Evolutionary conservation across 2,329 filamentous ascomycete species (phyloP).

Genomic region (Orbilia blumenaviensis): DNA sequence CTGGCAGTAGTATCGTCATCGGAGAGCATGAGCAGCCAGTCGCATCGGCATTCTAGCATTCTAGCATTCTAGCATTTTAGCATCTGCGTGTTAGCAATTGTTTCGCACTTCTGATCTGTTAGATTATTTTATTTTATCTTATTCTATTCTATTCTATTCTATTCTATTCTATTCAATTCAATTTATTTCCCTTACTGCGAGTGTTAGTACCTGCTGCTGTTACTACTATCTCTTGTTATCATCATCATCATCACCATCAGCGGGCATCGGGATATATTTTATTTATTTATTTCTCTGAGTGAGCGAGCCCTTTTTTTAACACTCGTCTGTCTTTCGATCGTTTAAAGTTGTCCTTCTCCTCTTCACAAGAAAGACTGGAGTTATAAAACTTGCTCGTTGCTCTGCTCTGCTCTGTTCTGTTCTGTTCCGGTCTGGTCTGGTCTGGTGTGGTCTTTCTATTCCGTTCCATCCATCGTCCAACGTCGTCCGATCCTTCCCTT

Average conservation of each 20-base stretch:
- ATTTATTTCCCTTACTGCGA: too few relatives aligned
- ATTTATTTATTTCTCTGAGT: background rate
- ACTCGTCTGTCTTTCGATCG: background rate
- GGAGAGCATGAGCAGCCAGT: too few relatives aligned
- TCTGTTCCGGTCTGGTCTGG: background rate
- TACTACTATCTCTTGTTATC: too few relatives aligned
- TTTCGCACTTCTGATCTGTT: background rate
- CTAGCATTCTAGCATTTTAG: too few relatives aligned
- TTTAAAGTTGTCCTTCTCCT: too few relatives aligned
- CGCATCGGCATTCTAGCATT: too few relatives aligned
- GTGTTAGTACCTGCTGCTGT: background rate
- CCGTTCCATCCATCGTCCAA: background rate
- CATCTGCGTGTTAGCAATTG: too few relatives aligned
- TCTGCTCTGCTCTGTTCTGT: background rate
- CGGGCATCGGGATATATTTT: too few relatives aligned
- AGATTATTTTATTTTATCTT: background rate
- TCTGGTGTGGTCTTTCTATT: background rate
- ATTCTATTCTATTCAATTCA: background rate
- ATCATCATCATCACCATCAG: too few relatives aligned
- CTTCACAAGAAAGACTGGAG: too few relatives aligned
- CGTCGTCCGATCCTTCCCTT: background rate
- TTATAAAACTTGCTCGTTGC: constrained; percentile 26
- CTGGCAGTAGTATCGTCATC: too few relatives aligned
- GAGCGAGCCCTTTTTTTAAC: constrained; percentile 25
- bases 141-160: background rate